Evolutionary conservation across 352 stramenopile species (phyloP).

Genomic region (Phytopythium ostracodes): DNA sequence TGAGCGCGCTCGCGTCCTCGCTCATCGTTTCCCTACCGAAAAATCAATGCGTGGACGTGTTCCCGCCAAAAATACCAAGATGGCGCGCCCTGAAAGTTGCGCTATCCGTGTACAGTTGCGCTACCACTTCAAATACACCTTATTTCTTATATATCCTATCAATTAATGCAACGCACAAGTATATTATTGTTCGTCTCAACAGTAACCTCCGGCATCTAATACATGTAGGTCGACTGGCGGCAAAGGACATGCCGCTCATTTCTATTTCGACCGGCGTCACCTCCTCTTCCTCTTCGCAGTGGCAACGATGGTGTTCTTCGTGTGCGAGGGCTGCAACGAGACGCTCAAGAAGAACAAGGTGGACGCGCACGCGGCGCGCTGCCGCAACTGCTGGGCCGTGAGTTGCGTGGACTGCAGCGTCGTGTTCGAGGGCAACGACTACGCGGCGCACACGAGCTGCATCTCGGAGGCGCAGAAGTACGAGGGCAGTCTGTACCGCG

Average conservation of each 20-base stretch:
- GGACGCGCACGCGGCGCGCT: slow-evolving; percentile 81
- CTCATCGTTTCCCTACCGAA: background rate
- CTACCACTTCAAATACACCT: background rate
- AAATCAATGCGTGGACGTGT: background rate
- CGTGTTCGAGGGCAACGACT: slow-evolving; percentile 88
- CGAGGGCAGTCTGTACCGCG: slow-evolving; percentile 84
- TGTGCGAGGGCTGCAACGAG: slow-evolving; percentile 88
- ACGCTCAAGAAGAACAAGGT: slow-evolving; percentile 95
- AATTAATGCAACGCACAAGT: too few relatives aligned
- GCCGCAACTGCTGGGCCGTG: slow-evolving; percentile 86
- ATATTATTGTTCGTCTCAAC: too few relatives aligned
- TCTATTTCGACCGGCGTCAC: too few relatives aligned
- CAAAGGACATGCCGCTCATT: too few relatives aligned
- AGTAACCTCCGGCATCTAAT: too few relatives aligned
- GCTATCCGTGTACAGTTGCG: background rate
- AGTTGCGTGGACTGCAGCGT: slow-evolving; percentile 93
- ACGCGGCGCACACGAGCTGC: slow-evolving; percentile 88
- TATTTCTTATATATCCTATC: too few relatives aligned
- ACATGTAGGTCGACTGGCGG: too few relatives aligned
- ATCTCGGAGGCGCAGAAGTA: slow-evolving; percentile 95
- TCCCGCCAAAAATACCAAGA: slow-evolving; percentile 10
- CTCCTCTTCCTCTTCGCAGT: background rate
- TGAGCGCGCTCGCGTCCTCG: background rate
- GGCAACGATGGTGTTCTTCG: slow-evolving; percentile 76
- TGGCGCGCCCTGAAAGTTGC: background rate